Conservation (phyloP, 169 alveolate species). For the Neospora caninum region DNA sequence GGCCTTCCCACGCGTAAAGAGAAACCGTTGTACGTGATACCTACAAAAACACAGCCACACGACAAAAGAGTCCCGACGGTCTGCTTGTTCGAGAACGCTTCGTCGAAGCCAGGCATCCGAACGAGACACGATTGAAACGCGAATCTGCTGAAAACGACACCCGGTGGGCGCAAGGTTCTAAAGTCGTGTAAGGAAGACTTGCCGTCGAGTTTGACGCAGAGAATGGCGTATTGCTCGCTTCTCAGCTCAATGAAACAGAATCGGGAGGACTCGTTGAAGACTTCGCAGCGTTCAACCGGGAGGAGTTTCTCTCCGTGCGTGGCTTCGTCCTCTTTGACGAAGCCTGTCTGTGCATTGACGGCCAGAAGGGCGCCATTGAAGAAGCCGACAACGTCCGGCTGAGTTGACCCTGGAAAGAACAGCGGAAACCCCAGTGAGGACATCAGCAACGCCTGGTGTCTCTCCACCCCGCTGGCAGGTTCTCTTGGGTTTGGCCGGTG, state of each 20-base stretch:
- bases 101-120: neutral
- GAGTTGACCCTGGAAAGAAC: slow-evolving; percentile 63
- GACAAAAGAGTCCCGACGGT: neutral
- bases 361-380: slow-evolving; percentile 72
- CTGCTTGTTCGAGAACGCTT: too few species aligned
- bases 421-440: too few species aligned
- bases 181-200: too few species aligned
- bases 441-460: too few species aligned
- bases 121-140: neutral
- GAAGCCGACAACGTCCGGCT: slow-evolving; percentile 69
- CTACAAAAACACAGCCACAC: slow-evolving; percentile 26
- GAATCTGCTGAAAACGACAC: neutral
- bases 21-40: slow-evolving; percentile 80
- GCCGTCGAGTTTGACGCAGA: slow-evolving; percentile 85
- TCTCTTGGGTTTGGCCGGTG: too few species aligned
- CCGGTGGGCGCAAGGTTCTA: neutral
- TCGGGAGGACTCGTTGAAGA: slow-evolving; percentile 66
- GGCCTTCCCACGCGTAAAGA: slow-evolving; percentile 83
- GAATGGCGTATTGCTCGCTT: slow-evolving; percentile 80
- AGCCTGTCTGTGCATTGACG: slow-evolving; percentile 68
- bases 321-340: slow-evolving; percentile 14
- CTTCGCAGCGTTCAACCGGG: slow-evolving; percentile 71
- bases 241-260: slow-evolving; percentile 85
- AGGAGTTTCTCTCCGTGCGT: slow-evolving; percentile 46
- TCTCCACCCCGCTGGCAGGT: too few species aligned